Conservation (phyloP, 1,139 yeast species). For the Hyphopichia pseudoburtonii region DNA sequence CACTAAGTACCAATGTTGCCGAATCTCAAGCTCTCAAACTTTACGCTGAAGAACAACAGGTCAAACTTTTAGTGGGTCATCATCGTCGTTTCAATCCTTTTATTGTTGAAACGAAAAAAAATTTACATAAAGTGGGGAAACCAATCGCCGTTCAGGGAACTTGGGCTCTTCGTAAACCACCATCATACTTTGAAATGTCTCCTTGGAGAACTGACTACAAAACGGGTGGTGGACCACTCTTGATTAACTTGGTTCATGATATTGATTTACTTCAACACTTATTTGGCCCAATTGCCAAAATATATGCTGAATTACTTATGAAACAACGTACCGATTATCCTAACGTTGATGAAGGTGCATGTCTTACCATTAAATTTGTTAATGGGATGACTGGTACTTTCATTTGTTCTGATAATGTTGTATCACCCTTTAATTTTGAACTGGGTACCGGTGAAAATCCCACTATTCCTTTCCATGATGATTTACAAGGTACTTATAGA, state of each 20-base stretch:
- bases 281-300: conserved; percentile 38
- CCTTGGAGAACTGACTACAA: conserved; percentile 36
- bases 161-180: conserved; percentile 38
- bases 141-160: conserved; percentile 41
- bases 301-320: conserved; percentile 36
- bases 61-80: conserved; percentile 38
- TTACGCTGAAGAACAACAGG: conserved; percentile 19
- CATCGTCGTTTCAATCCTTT: conserved; percentile 42
- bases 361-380: conserved; percentile 29
- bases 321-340: conserved; percentile 30
- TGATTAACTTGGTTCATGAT: conserved; percentile 43
- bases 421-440: conserved; percentile 42
- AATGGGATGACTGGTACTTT: conserved; percentile 40
- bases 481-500: conserved; percentile 34
- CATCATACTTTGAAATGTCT: conserved; percentile 29
- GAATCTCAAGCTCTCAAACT: conserved; percentile 34
- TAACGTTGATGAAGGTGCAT: conserved; percentile 44
- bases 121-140: conserved; percentile 28
- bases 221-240: conserved; percentile 40
- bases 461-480: conserved; percentile 29
- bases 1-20: conserved; percentile 29
- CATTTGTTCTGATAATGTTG: conserved; percentile 39
- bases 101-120: conserved; percentile 34
- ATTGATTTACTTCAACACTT: conserved; percentile 37
- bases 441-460: conserved; percentile 45